Base-by-base conservation (phyloP, 495 filamentous ascomycete species). In the Pyrenopolyporus hunteri region DNA sequence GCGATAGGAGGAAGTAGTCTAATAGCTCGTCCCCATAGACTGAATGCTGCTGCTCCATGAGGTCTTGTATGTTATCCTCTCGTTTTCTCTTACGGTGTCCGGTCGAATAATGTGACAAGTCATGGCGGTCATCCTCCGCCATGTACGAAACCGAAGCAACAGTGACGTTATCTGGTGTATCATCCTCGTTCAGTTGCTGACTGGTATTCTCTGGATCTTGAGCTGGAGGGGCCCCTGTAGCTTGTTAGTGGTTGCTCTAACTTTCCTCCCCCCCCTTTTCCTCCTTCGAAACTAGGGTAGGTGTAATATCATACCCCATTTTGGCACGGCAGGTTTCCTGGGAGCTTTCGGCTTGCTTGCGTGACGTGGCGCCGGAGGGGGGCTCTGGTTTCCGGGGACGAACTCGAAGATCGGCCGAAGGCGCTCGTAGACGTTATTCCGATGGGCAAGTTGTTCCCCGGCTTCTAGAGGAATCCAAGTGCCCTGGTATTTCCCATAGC, bases 401-500 rank as follows among this genome's bases (percentile, higher is more conserved):
- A 85, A 98, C 71, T 97, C 91, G 75, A 98, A 94, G 60, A 98
- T 94, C 28, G 90, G 85, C 31, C 80, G 80, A 28, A 98, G 78
- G 58, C 90, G 89, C 7, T 92, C 85, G 40, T 92, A 85, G 44
- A 97, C 83, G 49, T 87, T 87, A 71, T 97, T 96, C 53, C 92
- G 87, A 48, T 87, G 83, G 19, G 94, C 94, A 5, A 98, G 87
- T 64, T 81, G 73, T 55, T 89, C 84, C 33, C 90, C 94, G 54
- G 90, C 85, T 22, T 87, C 83, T 17, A 98, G 82, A 5, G 94
- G 93, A 19, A 98, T 91, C 95, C 95, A 98, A 35, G 94, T 98
- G 56, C 93, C 93, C 78, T 98, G 94, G 65, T 97, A 98, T 84
- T 98, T 98, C 49, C 94, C 94, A 74, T 98, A 98, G 17, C 94